phyloP scores from a whole-genome alignment of 2,329 filamentous ascomycete species.

The Coniochaeta prunicola region DNA sequence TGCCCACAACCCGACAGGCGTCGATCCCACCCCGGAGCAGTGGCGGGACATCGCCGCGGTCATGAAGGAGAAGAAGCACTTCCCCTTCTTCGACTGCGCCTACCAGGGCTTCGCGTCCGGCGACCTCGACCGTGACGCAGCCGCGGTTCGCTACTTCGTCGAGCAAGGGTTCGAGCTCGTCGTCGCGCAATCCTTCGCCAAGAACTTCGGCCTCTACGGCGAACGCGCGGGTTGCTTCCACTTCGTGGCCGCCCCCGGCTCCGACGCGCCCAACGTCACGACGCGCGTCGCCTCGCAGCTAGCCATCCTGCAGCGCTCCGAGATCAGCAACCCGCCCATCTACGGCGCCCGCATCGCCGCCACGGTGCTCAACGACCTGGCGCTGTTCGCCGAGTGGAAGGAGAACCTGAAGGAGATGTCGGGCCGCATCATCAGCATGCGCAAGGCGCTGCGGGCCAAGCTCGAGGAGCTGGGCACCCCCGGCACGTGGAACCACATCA shows the following conservation, averaged over 20 bases:
- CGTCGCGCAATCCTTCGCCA: slow-evolving; percentile 90
- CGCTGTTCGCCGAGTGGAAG: slow-evolving; percentile 86
- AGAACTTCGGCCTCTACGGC: slow-evolving; percentile 96
- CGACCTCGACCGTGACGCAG: slow-evolving; percentile 75
- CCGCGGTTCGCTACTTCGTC: slow-evolving; percentile 90
- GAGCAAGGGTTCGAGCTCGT: slow-evolving; percentile 85
- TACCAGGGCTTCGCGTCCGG: slow-evolving; percentile 98
- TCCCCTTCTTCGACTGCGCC: slow-evolving; percentile 97
- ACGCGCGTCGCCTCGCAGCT: slow-evolving; percentile 78
- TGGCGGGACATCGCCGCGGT: slow-evolving; percentile 84
- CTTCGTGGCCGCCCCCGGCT: slow-evolving; percentile 68
- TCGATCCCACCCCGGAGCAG: slow-evolving; percentile 88
- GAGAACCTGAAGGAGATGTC: slow-evolving; percentile 89
- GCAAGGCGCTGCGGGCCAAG: slow-evolving; percentile 66
- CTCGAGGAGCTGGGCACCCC: slow-evolving; percentile 82
- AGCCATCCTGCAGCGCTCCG: slow-evolving; percentile 87
- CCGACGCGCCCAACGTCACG: slow-evolving; percentile 54
- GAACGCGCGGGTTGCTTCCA: slow-evolving; percentile 96
- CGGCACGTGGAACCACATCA: slow-evolving; percentile 94
- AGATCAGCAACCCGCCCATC: slow-evolving; percentile 94
- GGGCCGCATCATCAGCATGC: slow-evolving; percentile 90
- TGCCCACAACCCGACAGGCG: slow-evolving; percentile 95
- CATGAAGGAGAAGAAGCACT: slow-evolving; percentile 72
- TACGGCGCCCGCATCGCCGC: slow-evolving; percentile 89
- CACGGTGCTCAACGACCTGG: slow-evolving; percentile 72